phyloP scores from a whole-genome alignment of 1,139 yeast genomes.

The Trichomonascaceae sp. region DNA sequence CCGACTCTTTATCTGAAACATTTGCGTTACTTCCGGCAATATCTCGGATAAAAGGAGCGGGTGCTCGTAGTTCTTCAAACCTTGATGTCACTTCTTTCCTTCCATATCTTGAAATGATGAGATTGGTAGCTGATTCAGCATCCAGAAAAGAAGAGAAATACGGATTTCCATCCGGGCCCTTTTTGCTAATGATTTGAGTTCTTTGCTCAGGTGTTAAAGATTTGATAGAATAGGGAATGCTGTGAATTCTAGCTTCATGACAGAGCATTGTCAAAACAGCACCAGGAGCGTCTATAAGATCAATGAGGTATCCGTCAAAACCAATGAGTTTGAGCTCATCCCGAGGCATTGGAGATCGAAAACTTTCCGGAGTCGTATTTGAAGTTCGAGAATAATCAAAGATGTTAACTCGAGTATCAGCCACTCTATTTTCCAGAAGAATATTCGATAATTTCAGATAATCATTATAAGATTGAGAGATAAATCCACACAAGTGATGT shows the following conservation, averaged over 20 bases:
- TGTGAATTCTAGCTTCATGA: slow-evolving; percentile 49
- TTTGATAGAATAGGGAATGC: slow-evolving; percentile 54
- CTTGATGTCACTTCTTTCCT: slow-evolving; percentile 8
- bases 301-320: slow-evolving; percentile 74
- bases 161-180: slow-evolving; percentile 9
- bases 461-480: slow-evolving; percentile 40
- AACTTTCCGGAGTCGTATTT: slow-evolving; percentile 19
- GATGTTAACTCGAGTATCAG: slow-evolving; percentile 35
- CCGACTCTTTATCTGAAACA: slow-evolving; percentile 16
- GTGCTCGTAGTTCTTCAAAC: slow-evolving; percentile 1
- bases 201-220: slow-evolving; percentile 16
- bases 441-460: slow-evolving; percentile 40
- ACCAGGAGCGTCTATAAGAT: slow-evolving; percentile 66
- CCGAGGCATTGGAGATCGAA: slow-evolving; percentile 29
- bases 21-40: slow-evolving; percentile 6
- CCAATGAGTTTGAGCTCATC: slow-evolving; percentile 47
- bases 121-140: slow-evolving; percentile 1
- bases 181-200: slow-evolving; percentile 5
- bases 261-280: slow-evolving; percentile 73
- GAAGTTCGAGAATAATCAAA: slow-evolving; percentile 37
- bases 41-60: slow-evolving; percentile 1
- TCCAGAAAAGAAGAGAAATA: slow-evolving; percentile 13
- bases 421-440: slow-evolving; percentile 36
- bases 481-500: slow-evolving; percentile 52
- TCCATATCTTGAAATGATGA: slow-evolving; percentile 22